A percentile compares a stretch with the other conserved stretches of the same genome.
phyloP scores from a whole-genome alignment of 1,284 basidiomycete species.

The Microbotryomycetes sp. region DNA sequence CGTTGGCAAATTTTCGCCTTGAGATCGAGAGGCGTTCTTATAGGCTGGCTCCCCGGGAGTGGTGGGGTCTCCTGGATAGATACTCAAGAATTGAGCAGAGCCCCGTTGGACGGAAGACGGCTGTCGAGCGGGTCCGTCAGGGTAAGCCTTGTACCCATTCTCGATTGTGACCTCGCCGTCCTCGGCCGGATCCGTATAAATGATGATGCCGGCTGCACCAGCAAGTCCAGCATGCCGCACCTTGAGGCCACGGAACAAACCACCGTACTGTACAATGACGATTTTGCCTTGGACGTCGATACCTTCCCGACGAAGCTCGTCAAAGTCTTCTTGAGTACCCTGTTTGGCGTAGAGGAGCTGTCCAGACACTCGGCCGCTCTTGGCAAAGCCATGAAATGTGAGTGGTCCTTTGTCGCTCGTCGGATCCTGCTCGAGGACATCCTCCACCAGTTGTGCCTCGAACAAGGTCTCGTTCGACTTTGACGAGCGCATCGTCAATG shows the following conservation, averaged over 20 bases:
- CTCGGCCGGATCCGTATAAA: slow-evolving; percentile 83
- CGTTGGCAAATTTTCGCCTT: slow-evolving; percentile 51
- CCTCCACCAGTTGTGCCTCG: slow-evolving; percentile 50
- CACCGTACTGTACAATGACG: slow-evolving; percentile 75
- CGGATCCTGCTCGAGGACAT: slow-evolving; percentile 44
- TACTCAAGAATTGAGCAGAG: slow-evolving; percentile 70
- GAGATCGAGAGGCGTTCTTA: slow-evolving; percentile 56
- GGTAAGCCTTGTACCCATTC: slow-evolving; percentile 49
- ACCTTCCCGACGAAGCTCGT: slow-evolving; percentile 50
- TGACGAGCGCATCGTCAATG: slow-evolving; percentile 25
- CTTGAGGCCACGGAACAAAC: slow-evolving; percentile 74
- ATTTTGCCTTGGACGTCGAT: slow-evolving; percentile 71
- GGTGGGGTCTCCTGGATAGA: slow-evolving; percentile 73
- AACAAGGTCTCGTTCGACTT: slow-evolving; percentile 53
- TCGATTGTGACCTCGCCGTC: slow-evolving; percentile 55
- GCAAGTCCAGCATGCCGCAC: slow-evolving; percentile 73
- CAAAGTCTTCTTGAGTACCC: slow-evolving; percentile 70
- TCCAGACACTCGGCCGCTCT: slow-evolving; percentile 46
- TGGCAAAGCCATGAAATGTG: slow-evolving; percentile 44
- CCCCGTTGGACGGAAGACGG: slow-evolving; percentile 72
- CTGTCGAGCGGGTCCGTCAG: slow-evolving; percentile 78
- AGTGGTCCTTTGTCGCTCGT: slow-evolving; percentile 39
- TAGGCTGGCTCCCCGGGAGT: slow-evolving; percentile 86
- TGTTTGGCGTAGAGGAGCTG: slow-evolving; percentile 75
- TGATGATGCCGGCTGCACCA: slow-evolving; percentile 54